Percentiles rank a stretch among this genome's conserved stretches.
These are phyloP conservation scores for Candida endomychidarum DNA, from an alignment of 805 yeast species.

Conservation along the genomic window DNA sequence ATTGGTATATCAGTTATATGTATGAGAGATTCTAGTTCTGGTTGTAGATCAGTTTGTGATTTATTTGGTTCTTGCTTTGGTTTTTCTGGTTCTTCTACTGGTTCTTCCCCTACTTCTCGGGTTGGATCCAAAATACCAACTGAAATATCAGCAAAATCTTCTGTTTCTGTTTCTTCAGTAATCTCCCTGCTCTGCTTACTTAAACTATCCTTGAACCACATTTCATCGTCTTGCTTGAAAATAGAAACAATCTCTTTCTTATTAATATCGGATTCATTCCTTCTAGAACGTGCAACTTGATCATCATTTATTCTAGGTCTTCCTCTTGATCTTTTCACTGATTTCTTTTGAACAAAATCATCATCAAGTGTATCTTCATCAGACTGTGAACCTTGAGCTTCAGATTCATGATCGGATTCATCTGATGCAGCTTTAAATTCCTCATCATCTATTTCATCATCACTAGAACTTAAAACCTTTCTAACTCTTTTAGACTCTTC, in stretches of 20 bases:
- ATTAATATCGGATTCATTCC: too few relatives aligned
- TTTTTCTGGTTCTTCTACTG: background rate
- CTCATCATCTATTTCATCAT: too few relatives aligned
- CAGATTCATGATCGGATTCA: background rate
- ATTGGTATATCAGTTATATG: constrained; percentile 7
- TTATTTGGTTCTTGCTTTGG: too few relatives aligned
- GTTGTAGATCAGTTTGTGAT: background rate
- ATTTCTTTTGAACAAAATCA: background rate
- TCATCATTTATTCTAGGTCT: background rate
- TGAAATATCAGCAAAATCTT: too few relatives aligned
- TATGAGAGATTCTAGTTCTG: background rate
- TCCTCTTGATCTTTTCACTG: background rate
- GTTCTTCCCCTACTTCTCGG: too few relatives aligned
- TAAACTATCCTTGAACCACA: constrained; percentile 21
- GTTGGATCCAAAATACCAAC: too few relatives aligned
- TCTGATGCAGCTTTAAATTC: background rate
- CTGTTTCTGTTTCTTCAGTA: too few relatives aligned
- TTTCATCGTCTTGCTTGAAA: constrained; percentile 26
- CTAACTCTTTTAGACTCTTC: too few relatives aligned
- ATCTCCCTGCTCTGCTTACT: background rate
- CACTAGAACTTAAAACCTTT: too few relatives aligned
- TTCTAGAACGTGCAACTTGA: too few relatives aligned
- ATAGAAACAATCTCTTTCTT: constrained; percentile 3
- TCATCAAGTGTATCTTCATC: background rate
- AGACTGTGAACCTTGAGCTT: too few relatives aligned